Conservation (phyloP, 2,329 filamentous ascomycete species). For the Xylariales sp. region DNA sequence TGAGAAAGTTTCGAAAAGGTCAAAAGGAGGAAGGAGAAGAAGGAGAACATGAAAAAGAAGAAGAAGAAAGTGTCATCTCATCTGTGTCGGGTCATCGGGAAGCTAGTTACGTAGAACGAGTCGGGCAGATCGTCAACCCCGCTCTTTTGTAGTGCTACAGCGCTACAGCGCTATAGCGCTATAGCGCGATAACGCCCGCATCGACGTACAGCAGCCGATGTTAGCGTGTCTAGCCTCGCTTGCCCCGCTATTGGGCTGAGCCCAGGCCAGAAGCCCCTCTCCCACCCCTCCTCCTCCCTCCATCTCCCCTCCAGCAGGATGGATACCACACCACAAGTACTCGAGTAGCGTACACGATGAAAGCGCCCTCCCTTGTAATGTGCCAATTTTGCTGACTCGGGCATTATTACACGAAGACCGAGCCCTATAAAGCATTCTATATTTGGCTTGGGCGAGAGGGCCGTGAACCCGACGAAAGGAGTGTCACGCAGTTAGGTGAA, state of each 20-base stretch:
- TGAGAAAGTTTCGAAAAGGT: neutral
- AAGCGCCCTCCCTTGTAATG: no score
- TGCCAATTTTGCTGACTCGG: slow-evolving; percentile 5
- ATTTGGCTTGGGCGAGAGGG: neutral
- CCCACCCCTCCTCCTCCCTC: no score
- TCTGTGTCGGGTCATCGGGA: neutral
- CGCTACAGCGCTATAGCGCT: neutral
- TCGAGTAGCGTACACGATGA: no score
- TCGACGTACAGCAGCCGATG: slow-evolving; percentile 16
- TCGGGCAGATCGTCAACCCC: slow-evolving; percentile 20
- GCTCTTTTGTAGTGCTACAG: slow-evolving; percentile 7
- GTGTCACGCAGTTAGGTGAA: neutral
- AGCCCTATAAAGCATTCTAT: neutral
- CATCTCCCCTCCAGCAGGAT: no score
- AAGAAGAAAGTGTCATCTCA: neutral
- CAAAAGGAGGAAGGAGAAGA: neutral
- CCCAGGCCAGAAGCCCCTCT: slow-evolving; percentile 1
- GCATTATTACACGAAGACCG: neutral
- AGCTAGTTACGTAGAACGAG: slow-evolving; percentile 12
- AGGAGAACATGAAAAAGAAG: neutral
- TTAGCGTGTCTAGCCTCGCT: slow-evolving; percentile 26
- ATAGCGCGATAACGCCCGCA: slow-evolving; percentile 9
- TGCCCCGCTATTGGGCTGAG: slow-evolving; percentile 31
- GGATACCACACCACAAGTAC: no score
- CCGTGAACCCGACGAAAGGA: neutral